These are phyloP conservation scores for Ogataea ganodermae DNA, from an alignment of 805 yeast genomes.

Conservation along the genomic window DNA sequence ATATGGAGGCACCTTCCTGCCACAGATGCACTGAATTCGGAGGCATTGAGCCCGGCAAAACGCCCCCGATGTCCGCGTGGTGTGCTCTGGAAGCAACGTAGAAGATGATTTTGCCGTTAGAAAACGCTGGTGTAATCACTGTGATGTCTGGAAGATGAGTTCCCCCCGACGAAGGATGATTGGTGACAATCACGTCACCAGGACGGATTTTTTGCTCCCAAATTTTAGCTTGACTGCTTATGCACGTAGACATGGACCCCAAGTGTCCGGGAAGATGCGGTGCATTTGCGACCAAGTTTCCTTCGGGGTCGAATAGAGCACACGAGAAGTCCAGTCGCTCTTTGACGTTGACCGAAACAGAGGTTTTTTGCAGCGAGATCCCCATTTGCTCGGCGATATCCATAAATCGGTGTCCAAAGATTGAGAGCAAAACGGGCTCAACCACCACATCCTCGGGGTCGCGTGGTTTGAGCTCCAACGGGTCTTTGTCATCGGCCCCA, in stretches of 20 bases:
- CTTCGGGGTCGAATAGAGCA: constrained; percentile 74
- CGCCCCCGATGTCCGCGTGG: constrained; percentile 95
- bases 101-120: constrained; percentile 62
- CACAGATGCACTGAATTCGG: constrained; percentile 81
- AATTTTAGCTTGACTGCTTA: constrained; percentile 61
- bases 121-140: constrained; percentile 85
- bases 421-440: constrained; percentile 74
- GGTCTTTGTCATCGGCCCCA: constrained; percentile 11
- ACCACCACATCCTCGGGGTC: constrained; percentile 32
- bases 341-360: constrained; percentile 81
- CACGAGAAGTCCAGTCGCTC: constrained; percentile 84
- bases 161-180: constrained; percentile 82
- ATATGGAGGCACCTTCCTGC: constrained; percentile 91
- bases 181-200: constrained; percentile 77
- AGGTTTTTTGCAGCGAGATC: constrained; percentile 71
- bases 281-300: constrained; percentile 82
- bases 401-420: constrained; percentile 84
- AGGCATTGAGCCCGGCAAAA: constrained; percentile 92
- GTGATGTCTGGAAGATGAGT: constrained; percentile 91
- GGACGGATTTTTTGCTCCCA: constrained; percentile 66
- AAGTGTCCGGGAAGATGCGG: constrained; percentile 87
- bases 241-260: constrained; percentile 84
- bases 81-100: constrained; percentile 95
- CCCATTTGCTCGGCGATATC: constrained; percentile 94
- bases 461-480: too few relatives aligned